phyloP scores from a whole-genome alignment of 345 rosid genomes.

The Citrus reticulata region DNA sequence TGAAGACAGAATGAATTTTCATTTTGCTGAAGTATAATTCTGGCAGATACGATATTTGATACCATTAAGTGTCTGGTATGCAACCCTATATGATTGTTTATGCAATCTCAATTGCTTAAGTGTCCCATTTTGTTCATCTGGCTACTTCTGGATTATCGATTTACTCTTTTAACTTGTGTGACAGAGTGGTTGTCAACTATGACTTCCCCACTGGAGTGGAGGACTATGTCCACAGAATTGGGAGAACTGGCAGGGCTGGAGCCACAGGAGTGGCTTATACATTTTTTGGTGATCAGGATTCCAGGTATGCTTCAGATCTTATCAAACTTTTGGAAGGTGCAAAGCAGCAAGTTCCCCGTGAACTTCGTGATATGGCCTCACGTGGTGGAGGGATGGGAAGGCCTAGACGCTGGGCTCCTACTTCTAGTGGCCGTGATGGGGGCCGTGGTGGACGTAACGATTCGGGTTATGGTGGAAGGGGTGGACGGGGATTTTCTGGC shows the following conservation, averaged over 20 bases:
- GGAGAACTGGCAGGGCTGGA: slow-evolving; percentile 98
- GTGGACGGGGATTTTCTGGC: slow-evolving; percentile 37
- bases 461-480: slow-evolving; percentile 51
- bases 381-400: slow-evolving; percentile 75
- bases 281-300: slow-evolving; percentile 87
- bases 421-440: slow-evolving; percentile 62
- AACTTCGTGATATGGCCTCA: slow-evolving; percentile 82
- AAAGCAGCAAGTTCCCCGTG: slow-evolving; percentile 77
- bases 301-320: slow-evolving; percentile 82
- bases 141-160: background rate
- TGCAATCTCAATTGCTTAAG: background rate
- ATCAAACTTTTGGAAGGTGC: slow-evolving; percentile 93
- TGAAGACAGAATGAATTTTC: background rate
- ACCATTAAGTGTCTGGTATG: background rate
- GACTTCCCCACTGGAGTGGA: slow-evolving; percentile 98
- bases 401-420: slow-evolving; percentile 74
- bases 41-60: background rate
- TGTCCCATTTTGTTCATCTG: background rate
- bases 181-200: slow-evolving; percentile 90
- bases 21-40: background rate
- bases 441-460: slow-evolving; percentile 51
- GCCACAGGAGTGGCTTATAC: slow-evolving; percentile 91
- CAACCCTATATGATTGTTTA: background rate
- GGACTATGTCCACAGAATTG: slow-evolving; percentile 97
- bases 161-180: background rate